A percentile compares a stretch with the other conserved stretches of the same genome.
phyloP scores from a whole-genome alignment of 2,329 filamentous ascomycete species.

The Capronia americana region DNA sequence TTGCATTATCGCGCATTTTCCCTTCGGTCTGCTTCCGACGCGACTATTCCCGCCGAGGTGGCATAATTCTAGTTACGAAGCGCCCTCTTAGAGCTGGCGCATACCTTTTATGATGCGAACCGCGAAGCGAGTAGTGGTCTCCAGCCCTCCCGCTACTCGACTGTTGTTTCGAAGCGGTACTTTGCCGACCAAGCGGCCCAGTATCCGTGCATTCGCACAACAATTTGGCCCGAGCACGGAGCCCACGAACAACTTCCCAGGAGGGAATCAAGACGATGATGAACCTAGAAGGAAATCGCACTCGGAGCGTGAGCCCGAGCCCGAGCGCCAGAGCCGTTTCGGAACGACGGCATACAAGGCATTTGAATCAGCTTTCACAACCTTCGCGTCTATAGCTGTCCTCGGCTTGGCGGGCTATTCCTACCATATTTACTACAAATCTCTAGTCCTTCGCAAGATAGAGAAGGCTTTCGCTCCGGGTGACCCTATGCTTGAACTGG shows the following conservation, averaged over 20 bases:
- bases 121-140: constrained; percentile 18
- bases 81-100: constrained; percentile 7
- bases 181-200: constrained; percentile 2
- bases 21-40: neutral
- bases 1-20: neutral
- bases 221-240: constrained; percentile 29
- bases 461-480: constrained; percentile 88
- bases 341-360: constrained; percentile 62
- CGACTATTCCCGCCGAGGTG: neutral
- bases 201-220: constrained; percentile 25
- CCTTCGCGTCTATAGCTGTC: constrained; percentile 75
- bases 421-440: constrained; percentile 87
- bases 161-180: constrained; percentile 12
- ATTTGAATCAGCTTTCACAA: constrained; percentile 76
- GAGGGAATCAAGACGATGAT: constrained; percentile 31
- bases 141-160: constrained; percentile 11
- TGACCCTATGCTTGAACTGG: constrained; percentile 84
- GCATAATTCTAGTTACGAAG: neutral
- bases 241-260: constrained; percentile 30
- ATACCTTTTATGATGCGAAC: constrained; percentile 24
- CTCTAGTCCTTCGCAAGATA: constrained; percentile 90
- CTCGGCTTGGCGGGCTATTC: constrained; percentile 75
- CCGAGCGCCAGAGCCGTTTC: constrained; percentile 18
- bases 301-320: constrained; percentile 17
- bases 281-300: constrained; percentile 26